phyloP scores from a whole-genome alignment of 345 rosid genomes.

The Syzygium grande region DNA sequence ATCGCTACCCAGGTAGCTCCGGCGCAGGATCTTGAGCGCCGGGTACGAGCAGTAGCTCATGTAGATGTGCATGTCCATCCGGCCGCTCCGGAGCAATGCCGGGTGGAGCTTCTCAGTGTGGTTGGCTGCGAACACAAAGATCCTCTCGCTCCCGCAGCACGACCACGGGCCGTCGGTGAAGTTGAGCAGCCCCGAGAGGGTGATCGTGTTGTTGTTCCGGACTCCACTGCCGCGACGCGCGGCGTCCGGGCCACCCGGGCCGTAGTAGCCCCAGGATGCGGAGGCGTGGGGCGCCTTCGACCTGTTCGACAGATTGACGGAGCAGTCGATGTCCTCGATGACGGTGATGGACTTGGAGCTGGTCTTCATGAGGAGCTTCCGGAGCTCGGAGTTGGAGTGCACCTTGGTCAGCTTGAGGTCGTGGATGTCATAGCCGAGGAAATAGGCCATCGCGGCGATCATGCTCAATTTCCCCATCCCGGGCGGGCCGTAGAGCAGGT shows the following conservation, averaged over 20 bases:
- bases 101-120: too few species aligned
- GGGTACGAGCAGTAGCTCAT: background rate
- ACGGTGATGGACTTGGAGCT: background rate
- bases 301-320: background rate
- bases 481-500: background rate
- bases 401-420: slow-evolving; percentile 18
- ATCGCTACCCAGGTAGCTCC: too few species aligned
- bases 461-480: background rate
- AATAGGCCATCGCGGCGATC: background rate
- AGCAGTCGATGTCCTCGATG: background rate
- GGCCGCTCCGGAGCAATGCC: background rate
- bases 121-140: too few species aligned
- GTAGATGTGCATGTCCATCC: background rate
- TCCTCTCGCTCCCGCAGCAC: too few species aligned
- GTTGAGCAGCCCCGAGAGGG: background rate
- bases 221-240: accelerated
- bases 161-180: too few species aligned
- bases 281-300: background rate
- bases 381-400: background rate
- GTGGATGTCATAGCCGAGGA: background rate
- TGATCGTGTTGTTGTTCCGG: background rate
- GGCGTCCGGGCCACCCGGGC: background rate
- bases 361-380: background rate
- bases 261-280: accelerated
- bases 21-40: too few species aligned